Evolutionary conservation across 2,329 filamentous ascomycete genomes (phyloP), one percentile per base, ranked within the genome.

Genomic region (Fusarium nodosum): DNA sequence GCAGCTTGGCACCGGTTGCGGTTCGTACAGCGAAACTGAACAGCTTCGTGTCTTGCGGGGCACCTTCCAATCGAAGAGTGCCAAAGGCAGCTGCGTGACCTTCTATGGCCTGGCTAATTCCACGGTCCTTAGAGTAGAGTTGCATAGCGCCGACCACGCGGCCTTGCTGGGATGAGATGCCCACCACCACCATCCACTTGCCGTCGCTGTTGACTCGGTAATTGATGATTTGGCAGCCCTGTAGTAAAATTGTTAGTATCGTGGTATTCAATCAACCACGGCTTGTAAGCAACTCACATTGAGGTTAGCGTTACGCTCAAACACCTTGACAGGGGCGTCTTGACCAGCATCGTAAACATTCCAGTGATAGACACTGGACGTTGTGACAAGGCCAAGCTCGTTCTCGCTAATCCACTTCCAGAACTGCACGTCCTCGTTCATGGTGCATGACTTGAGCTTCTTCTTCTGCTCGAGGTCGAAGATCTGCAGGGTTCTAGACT

Each of bases 171-270:
- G 94, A 93, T 62, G 94, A 94, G 75, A 99, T 99, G 76, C 96
- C 96, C 61, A 99, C 94, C 59, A 97, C 91, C 31, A 97, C 94
- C 90, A 97, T 97, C 96, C 96, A 99, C 82, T 97, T 97, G 79
- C 94, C 93, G 72, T 99, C 95, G 71, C 91, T 89, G 81, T 95
- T 97, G 74, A 97, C 93, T 74, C 95, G 93, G 84, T 99, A 99
- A 85, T 98, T 99, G 88, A 99, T 99, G 81, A 99, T 99, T 88
- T 99, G 96, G 82, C 93, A 97, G 72, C 91, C 92, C 93, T 97
- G 75, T 60, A 38, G 31, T 15, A n/a, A 47, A 18, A 34, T 36
- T 56, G 64, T 74, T 64, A 76, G 74, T 67, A 46, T 34, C 31
- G 45, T 30, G 16, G 47, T 28, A 5, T 18, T 24, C 34, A 18